Evolutionary conservation across 345 rosid species (phyloP).

Genomic region (Trapa bicornis): DNA sequence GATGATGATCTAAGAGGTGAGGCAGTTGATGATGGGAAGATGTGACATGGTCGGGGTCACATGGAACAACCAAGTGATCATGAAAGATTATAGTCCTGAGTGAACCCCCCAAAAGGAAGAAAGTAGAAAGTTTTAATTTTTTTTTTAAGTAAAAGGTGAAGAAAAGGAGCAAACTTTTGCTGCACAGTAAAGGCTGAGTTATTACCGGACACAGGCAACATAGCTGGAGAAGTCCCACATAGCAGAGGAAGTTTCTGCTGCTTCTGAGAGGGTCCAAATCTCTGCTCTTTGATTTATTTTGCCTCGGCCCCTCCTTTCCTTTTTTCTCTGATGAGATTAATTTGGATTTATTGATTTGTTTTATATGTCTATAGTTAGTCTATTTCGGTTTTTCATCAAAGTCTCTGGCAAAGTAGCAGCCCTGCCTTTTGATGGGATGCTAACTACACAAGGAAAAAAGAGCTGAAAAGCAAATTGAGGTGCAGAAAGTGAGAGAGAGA

Average conservation of each 20-base stretch:
- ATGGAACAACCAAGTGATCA: not conserved
- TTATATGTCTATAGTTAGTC: not conserved
- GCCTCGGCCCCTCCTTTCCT: not conserved
- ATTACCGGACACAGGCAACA: not conserved
- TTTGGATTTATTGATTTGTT: constrained; percentile 4
- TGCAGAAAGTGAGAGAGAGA: not conserved
- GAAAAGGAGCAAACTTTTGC: not conserved
- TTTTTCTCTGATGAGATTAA: not conserved
- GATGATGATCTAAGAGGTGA: not conserved
- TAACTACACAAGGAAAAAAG: not conserved
- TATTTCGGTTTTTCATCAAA: not conserved
- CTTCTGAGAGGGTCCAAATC: not conserved
- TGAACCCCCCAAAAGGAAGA: not conserved
- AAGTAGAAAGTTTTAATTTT: not conserved
- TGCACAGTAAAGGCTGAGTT: not conserved
- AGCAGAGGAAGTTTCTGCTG: not conserved
- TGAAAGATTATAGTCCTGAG: not conserved
- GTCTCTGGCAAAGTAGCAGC: not conserved
- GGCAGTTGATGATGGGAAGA: not conserved
- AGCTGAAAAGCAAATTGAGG: not conserved
- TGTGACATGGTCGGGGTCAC: not conserved
- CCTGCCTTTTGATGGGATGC: constrained; percentile 2
- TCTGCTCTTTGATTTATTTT: constrained; percentile 1
- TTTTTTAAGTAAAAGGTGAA: not conserved
- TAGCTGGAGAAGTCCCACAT: constrained; percentile 2